phyloP scores from a whole-genome alignment of 2,329 filamentous ascomycete genomes.

The Ophiocordyceps unilateralis region DNA sequence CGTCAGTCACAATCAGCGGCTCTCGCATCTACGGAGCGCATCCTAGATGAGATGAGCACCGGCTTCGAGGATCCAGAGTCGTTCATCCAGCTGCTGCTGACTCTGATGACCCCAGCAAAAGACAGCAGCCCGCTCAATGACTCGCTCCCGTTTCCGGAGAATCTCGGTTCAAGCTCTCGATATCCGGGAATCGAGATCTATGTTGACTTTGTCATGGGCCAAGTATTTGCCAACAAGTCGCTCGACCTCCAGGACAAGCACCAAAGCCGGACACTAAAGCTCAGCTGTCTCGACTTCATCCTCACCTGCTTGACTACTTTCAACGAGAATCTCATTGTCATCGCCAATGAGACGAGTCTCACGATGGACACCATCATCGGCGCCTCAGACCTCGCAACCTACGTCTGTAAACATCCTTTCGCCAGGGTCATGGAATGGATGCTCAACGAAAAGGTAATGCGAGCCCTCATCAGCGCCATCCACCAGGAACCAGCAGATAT shows the following conservation, averaged over 20 bases:
- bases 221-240: conserved; percentile 52
- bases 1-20: conserved; percentile 17
- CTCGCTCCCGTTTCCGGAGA: conserved; percentile 70
- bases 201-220: conserved; percentile 74
- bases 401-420: conserved; percentile 82
- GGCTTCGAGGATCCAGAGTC: conserved; percentile 76
- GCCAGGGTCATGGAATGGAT: conserved; percentile 95
- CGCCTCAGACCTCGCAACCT: conserved; percentile 57
- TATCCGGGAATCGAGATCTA: conserved; percentile 78
- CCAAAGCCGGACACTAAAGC: conserved; percentile 57
- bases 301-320: conserved; percentile 66
- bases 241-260: conserved; percentile 47
- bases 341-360: conserved; percentile 64
- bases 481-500: conserved; percentile 62
- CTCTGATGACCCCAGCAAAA: conserved; percentile 49
- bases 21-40: conserved; percentile 37
- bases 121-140: conserved; percentile 51
- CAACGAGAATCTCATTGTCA: conserved; percentile 81
- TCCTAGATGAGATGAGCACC: conserved; percentile 56
- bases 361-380: conserved; percentile 59
- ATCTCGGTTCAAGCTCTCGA: conserved; percentile 59
- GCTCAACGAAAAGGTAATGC: conserved; percentile 80
- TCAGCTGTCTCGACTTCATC: conserved; percentile 73
- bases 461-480: conserved; percentile 58
- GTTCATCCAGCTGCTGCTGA: conserved; percentile 61